phyloP scores from a whole-genome alignment of 768 basidiomycete genomes.

The Leccinum rimulosum region DNA sequence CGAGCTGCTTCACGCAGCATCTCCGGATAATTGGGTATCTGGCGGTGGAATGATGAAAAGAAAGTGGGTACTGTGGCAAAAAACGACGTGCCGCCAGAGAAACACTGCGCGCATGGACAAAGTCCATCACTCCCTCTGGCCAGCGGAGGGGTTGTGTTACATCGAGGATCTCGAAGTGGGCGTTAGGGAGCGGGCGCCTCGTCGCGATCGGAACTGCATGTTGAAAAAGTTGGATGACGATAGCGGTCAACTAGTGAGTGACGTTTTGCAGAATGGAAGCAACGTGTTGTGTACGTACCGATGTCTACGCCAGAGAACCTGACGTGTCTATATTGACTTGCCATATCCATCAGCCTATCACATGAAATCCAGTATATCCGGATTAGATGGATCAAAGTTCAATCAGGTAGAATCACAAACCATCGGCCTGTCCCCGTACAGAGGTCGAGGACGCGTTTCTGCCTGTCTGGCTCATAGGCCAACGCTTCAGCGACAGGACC shows the following conservation, averaged over 20 bases:
- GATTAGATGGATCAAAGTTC: conserved; percentile 19
- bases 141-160: conserved; percentile 53
- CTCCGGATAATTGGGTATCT: conserved; percentile 55
- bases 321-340: conserved; percentile 58
- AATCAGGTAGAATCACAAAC: conserved; percentile 39
- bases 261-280: conserved; percentile 8
- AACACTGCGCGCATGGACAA: conserved; percentile 63
- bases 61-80: neutral
- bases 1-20: conserved; percentile 60
- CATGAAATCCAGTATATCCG: conserved; percentile 8
- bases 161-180: conserved; percentile 65
- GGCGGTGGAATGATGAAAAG: conserved; percentile 16
- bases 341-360: conserved; percentile 74
- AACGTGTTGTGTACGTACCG: conserved; percentile 44
- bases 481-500: conserved; percentile 60
- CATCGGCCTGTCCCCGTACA: conserved; percentile 76
- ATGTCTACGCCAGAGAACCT: conserved; percentile 73
- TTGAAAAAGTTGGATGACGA: conserved; percentile 6
- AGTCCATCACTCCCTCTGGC: conserved; percentile 53
- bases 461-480: conserved; percentile 36
- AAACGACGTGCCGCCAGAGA: conserved; percentile 56
- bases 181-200: conserved; percentile 56
- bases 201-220: conserved; percentile 68
- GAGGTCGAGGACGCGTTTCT: conserved; percentile 64
- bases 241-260: conserved; percentile 10